These are phyloP conservation scores for Thielaviopsis euricoi DNA, from an alignment of 2,329 filamentous ascomycete species.

Conservation along the genomic window DNA sequence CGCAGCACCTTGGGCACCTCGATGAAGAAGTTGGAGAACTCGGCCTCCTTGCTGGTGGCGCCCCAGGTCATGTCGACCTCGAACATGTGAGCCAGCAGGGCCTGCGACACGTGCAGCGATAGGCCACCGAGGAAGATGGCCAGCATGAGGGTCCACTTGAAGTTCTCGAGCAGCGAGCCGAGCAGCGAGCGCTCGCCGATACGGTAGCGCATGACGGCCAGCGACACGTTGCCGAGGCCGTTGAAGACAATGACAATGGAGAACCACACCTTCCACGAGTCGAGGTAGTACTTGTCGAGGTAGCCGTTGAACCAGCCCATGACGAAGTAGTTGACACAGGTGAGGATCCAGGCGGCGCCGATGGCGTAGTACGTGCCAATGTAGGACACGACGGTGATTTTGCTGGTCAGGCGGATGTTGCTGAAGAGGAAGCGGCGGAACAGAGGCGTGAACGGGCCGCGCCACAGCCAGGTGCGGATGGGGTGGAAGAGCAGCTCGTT, in stretches of 20 bases:
- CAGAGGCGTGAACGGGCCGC: constrained; percentile 62
- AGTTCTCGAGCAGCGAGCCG: constrained; percentile 41
- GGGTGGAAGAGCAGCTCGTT: constrained; percentile 72
- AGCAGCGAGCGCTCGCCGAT: constrained; percentile 46
- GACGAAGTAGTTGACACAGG: constrained; percentile 56
- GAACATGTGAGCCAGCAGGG: constrained; percentile 68
- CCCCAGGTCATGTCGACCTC: constrained; percentile 78
- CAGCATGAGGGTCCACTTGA: constrained; percentile 59
- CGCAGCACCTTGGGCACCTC: constrained; percentile 66
- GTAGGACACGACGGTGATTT: constrained; percentile 60
- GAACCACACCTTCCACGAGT: constrained; percentile 68
- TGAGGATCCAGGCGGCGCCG: constrained; percentile 59
- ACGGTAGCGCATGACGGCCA: constrained; percentile 59
- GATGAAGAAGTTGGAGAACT: constrained; percentile 71
- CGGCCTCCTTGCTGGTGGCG: constrained; percentile 66
- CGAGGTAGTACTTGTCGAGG: constrained; percentile 65
- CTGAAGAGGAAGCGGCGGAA: constrained; percentile 60
- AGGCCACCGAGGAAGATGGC: constrained; percentile 72
- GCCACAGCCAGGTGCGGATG: constrained; percentile 53
- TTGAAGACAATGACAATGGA: constrained; percentile 67
- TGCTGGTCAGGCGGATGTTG: constrained; percentile 57
- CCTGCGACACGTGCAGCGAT: constrained; percentile 65
- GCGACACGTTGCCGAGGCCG: constrained; percentile 53
- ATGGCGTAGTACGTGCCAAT: constrained; percentile 71
- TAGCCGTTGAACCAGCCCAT: constrained; percentile 60